phyloP scores from a whole-genome alignment of 305 asterid genomes.

The Fraxinus nigra region DNA sequence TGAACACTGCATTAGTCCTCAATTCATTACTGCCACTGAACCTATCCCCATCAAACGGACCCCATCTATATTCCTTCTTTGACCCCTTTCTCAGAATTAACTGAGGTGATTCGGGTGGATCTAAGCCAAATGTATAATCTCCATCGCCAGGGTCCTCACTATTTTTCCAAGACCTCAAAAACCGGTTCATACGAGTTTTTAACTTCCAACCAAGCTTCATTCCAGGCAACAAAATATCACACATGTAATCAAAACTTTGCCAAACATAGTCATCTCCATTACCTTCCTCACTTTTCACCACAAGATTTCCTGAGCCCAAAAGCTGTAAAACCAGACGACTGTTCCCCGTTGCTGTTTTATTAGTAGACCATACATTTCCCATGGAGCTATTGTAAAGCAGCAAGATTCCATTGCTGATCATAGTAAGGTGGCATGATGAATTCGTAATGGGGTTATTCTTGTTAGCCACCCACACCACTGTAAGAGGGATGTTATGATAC shows the following conservation, averaged over 20 bases:
- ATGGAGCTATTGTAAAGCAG: background rate
- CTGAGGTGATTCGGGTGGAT: background rate
- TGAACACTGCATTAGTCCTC: background rate
- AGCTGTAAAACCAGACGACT: background rate
- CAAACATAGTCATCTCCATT: background rate
- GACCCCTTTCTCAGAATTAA: background rate
- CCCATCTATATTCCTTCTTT: background rate
- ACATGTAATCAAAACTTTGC: background rate
- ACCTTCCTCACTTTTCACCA: background rate
- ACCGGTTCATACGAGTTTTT: background rate
- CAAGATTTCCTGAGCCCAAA: background rate
- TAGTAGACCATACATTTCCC: background rate
- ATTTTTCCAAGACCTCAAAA: background rate
- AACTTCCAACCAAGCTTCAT: background rate
- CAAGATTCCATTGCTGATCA: background rate
- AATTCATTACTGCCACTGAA: background rate
- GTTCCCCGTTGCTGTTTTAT: background rate
- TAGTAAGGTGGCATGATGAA: background rate
- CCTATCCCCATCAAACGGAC: background rate
- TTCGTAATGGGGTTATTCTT: background rate
- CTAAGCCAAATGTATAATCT: background rate
- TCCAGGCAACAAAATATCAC: background rate
- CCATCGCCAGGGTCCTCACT: background rate
- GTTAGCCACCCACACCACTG: slow-evolving; percentile 14
- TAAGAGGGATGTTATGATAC: slow-evolving; percentile 12